Evolutionary conservation across 805 yeast species (phyloP).

Genomic region (Teunomyces panamensis): DNA sequence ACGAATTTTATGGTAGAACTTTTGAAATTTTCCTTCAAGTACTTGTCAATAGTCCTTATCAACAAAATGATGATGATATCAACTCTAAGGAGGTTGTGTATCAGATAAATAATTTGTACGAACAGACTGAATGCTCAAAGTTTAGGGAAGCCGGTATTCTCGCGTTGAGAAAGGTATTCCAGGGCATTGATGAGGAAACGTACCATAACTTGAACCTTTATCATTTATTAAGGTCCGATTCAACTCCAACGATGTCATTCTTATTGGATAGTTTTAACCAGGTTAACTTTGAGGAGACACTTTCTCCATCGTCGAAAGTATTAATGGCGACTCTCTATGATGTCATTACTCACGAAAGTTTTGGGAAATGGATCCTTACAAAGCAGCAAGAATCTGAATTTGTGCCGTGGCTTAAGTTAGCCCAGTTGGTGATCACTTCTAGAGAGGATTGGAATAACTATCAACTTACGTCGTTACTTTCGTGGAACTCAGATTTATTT

Average conservation of each 20-base stretch:
- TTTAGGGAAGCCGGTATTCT: neutral
- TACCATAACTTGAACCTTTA: constrained; percentile 6
- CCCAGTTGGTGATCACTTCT: constrained; percentile 37
- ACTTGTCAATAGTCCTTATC: constrained; percentile 18
- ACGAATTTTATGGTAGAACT: constrained; percentile 14
- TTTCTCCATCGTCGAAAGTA: neutral
- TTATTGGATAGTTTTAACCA: constrained; percentile 5
- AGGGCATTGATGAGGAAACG: constrained; percentile 3
- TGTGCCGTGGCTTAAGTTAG: constrained; percentile 16
- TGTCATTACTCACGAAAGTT: constrained; percentile 12
- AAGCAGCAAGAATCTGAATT: constrained; percentile 1
- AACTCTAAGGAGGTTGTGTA: neutral
- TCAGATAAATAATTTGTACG: neutral
- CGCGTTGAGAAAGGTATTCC: neutral
- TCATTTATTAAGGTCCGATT: constrained; percentile 3
- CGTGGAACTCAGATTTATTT: constrained; percentile 40
- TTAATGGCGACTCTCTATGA: constrained; percentile 6
- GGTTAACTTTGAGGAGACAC: constrained; percentile 4
- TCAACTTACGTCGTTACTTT: constrained; percentile 34
- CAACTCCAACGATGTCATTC: constrained; percentile 4
- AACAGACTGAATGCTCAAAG: neutral
- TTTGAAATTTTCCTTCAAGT: constrained; percentile 18
- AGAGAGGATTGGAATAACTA: constrained; percentile 41
- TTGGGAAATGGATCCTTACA: constrained; percentile 8
- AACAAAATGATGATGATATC: neutral